These are phyloP conservation scores for Dryadomyces quercus-mongolicae DNA, from an alignment of 2,329 filamentous ascomycete species.

Conservation along the genomic window DNA sequence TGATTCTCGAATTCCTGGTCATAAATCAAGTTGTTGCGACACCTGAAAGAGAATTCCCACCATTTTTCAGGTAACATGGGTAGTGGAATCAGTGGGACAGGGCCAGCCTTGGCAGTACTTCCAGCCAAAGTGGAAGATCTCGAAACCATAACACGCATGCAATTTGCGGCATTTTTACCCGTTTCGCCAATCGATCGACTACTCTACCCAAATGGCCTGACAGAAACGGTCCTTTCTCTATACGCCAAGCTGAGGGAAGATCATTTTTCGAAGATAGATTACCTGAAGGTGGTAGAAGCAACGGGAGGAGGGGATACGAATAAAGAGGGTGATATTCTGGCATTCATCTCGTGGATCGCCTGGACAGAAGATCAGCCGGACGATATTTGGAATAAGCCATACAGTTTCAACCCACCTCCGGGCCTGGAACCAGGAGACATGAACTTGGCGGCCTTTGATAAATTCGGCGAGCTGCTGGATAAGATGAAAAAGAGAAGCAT, in stretches of 20 bases:
- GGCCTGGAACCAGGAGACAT: not conserved
- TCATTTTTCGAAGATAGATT: not conserved
- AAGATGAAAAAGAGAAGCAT: not conserved
- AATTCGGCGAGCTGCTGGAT: not conserved
- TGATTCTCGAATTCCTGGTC: no score
- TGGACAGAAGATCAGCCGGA: not conserved
- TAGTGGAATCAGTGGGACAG: not conserved
- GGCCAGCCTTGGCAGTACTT: not conserved
- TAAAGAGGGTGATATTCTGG: not conserved
- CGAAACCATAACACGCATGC: not conserved
- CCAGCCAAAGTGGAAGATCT: not conserved
- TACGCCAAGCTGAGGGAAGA: not conserved
- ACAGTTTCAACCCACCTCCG: not conserved
- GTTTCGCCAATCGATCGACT: not conserved
- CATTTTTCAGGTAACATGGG: not conserved
- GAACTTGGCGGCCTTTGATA: not conserved
- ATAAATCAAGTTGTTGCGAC: no score
- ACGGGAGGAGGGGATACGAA: no score
- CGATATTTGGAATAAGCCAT: not conserved
- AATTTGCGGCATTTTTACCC: not conserved
- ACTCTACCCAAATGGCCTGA: not conserved
- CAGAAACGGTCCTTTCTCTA: not conserved
- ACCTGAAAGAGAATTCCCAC: no score
- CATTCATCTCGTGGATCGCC: not conserved
- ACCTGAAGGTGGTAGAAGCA: not conserved